Conservation (phyloP, 106 monocot genomes). For the Platanthera guangdongensis region DNA sequence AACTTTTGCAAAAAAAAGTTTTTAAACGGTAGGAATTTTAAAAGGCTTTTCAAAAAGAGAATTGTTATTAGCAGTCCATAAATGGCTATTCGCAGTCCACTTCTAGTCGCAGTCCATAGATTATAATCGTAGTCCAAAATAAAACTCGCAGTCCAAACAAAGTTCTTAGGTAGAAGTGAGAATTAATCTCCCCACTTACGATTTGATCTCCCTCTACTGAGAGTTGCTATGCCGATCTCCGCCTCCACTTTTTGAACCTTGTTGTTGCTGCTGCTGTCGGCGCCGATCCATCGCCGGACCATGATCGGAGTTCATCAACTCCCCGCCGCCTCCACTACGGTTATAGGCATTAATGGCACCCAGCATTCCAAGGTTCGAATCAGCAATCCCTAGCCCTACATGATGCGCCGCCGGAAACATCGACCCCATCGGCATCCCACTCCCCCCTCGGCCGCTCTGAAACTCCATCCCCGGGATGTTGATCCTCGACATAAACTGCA, state of each 20-base stretch:
- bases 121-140: no score
- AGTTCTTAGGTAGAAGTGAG: no score
- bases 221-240: constrained; percentile 35
- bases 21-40: no score
- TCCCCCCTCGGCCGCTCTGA: constrained; percentile 25
- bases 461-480: constrained; percentile 30
- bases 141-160: no score
- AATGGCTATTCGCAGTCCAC: no score
- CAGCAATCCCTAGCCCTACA: constrained; percentile 49
- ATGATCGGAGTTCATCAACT: constrained; percentile 39
- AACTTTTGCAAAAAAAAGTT: no score
- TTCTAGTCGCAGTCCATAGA: no score
- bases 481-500: constrained; percentile 87
- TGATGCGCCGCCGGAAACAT: constrained; percentile 33
- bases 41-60: no score
- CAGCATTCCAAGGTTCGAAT: constrained; percentile 80
- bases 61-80: no score
- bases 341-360: constrained; percentile 72
- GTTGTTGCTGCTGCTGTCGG: constrained; percentile 29
- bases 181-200: not conserved
- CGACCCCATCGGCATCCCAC: constrained; percentile 29
- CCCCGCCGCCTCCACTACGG: constrained; percentile 25
- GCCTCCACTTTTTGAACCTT: constrained; percentile 20
- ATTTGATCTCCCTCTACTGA: not conserved
- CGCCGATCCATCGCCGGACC: constrained; percentile 19